These are phyloP conservation scores for Neoscytalidium dimidiatum DNA, from an alignment of 2,329 filamentous ascomycete genomes.

Conservation along the genomic window DNA sequence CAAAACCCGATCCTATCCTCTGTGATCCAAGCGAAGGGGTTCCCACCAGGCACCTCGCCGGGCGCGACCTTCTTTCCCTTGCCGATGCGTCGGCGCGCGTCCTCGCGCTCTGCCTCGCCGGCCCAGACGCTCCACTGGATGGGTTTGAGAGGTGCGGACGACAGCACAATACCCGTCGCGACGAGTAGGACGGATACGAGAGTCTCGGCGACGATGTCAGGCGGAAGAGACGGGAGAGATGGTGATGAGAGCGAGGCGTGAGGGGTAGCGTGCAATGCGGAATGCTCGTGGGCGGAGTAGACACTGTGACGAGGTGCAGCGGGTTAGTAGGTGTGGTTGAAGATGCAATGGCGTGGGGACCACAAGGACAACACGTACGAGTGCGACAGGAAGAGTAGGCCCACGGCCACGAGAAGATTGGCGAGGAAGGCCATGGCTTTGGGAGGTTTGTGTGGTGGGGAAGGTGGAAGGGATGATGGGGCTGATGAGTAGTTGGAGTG, in stretches of 20 bases:
- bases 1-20: conserved; percentile 84
- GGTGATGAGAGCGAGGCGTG: conserved; percentile 32
- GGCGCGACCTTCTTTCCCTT: conserved; percentile 39
- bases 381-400: conserved; percentile 78
- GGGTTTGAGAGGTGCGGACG: conserved; percentile 76
- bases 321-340: neutral
- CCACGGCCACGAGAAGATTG: conserved; percentile 69
- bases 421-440: conserved; percentile 69
- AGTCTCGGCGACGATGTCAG: conserved; percentile 87
- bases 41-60: conserved; percentile 55
- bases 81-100: conserved; percentile 68
- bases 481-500: neutral
- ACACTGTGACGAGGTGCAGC: conserved; percentile 59
- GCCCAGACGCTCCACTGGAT: conserved; percentile 84
- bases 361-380: conserved; percentile 60
- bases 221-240: conserved; percentile 58
- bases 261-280: conserved; percentile 61
- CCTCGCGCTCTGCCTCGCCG: conserved; percentile 79
- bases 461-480: neutral
- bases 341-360: neutral
- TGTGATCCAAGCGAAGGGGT: conserved; percentile 71
- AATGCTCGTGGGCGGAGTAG: conserved; percentile 95
- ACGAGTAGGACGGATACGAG: conserved; percentile 77
- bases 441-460: neutral
- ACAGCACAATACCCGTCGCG: conserved; percentile 78